phyloP scores from a whole-genome alignment of 2,329 filamentous ascomycete species.

The Drechslera avenae region DNA sequence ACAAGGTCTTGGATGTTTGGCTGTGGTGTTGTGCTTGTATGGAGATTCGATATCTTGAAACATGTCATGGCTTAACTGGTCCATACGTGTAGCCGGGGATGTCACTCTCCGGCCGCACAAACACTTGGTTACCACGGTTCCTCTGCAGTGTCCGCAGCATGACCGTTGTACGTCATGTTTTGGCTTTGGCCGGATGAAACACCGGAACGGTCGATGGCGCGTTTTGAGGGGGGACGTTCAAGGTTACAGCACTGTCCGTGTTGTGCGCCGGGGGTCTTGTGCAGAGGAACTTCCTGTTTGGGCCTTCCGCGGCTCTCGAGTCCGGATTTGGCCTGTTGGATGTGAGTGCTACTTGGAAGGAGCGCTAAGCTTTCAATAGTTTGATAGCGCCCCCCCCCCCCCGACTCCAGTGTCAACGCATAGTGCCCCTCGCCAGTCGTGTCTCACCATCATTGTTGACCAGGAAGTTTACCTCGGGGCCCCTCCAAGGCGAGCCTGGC shows the following conservation, averaged over 20 bases:
- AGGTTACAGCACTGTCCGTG: too few relatives aligned
- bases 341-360: background rate
- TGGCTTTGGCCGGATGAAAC: conserved; percentile 11
- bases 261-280: background rate
- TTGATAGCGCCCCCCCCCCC: too few relatives aligned
- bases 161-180: conserved; percentile 17
- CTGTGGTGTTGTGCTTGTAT: background rate
- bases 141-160: background rate
- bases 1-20: background rate
- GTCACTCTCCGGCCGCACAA: background rate
- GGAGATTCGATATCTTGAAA: conserved; percentile 13
- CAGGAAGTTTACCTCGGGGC: background rate
- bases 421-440: background rate
- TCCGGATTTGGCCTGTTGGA: conserved; percentile 5
- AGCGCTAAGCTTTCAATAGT: conserved; percentile 12
- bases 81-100: conserved; percentile 6
- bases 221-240: conserved; percentile 5
- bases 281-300: conserved; percentile 4
- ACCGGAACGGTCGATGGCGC: conserved; percentile 9
- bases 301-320: background rate
- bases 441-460: conserved; percentile 11
- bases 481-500: too few relatives aligned
- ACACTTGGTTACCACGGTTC: conserved; percentile 5
- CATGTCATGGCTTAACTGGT: conserved; percentile 12
- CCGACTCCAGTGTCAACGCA: background rate